Evolutionary conservation across 2,329 filamentous ascomycete species (phyloP), one percentile per base, ranked within the genome.

Genomic region (Aspergillus awamori): DNA sequence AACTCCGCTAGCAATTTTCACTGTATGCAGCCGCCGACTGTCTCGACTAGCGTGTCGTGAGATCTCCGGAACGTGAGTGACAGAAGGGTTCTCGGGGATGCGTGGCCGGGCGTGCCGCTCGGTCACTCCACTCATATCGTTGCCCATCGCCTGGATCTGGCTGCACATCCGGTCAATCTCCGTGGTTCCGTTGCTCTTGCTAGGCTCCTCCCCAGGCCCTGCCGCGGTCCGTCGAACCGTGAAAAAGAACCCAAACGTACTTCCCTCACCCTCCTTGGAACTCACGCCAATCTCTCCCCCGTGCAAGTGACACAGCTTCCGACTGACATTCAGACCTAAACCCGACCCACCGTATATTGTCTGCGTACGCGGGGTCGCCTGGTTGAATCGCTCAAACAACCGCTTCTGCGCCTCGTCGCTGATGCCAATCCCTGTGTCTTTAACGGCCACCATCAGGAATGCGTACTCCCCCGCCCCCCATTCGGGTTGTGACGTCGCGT

Each of bases 301-400:
- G 72, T 93, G 90, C 10, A 94, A 79, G 71, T 94, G 91, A 0
- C 90, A 91, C n/a, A 95, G 81, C 58, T 91, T 86, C 24, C 90
- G 84, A 39, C 88, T 91, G 65, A 94, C 93, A 74, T 93, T 94
- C 0, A 94, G 80, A 0, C 91, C 91, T 1, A 95, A 82, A 0
- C 91, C 91, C 0, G 88, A 91, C 0, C 91, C 91, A 22, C 91
- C 91, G 65, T 94, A 93, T 67, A 91, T 87, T 15, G 92, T 87
- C 65, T 92, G 90, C 0, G 90, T 93, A 53, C 86, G 86, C 1
- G 89, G 88, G 22, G 86, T 91, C 0, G 90, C 89, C 75, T 94
- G 91, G 6, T 89, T 88, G 73, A 95, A 95, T 22, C 90, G 85
- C 67, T 92, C 86, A 75, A 94, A 95, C 0, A 95, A 82, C 49